These are phyloP conservation scores for Pseudogymnoascus destructans DNA, from an alignment of 2,329 filamentous ascomycete genomes.

Conservation along the genomic window DNA sequence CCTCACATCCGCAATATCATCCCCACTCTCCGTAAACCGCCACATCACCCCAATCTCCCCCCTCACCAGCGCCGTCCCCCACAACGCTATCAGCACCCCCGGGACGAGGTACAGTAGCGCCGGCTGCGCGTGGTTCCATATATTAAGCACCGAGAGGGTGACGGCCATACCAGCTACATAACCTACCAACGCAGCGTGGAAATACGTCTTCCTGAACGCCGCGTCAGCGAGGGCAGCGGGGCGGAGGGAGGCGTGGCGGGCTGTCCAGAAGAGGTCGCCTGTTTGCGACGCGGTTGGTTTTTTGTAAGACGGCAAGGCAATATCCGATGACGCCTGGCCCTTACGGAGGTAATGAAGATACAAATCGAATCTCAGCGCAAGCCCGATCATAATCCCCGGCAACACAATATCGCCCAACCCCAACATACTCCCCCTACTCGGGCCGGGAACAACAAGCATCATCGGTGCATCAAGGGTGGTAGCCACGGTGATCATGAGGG, in stretches of 20 bases:
- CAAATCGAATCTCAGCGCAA: conserved; percentile 84
- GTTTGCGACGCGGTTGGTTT: conserved; percentile 54
- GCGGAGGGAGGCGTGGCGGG: conserved; percentile 12
- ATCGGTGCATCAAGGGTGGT: conserved; percentile 84
- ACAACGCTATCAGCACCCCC: conserved; percentile 61
- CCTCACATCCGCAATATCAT: conserved; percentile 10
- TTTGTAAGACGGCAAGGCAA: conserved; percentile 35
- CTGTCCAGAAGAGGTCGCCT: conserved; percentile 74
- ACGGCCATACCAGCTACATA: conserved; percentile 67
- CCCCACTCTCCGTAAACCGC: conserved; percentile 63
- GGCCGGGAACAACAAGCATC: conserved; percentile 65
- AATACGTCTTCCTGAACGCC: conserved; percentile 72
- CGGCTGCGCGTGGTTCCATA: conserved; percentile 73
- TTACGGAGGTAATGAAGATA: conserved; percentile 65
- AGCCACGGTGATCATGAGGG: conserved; percentile 77
- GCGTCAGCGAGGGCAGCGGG: conserved; percentile 20
- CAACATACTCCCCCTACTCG: conserved; percentile 64
- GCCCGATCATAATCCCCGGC: conserved; percentile 77
- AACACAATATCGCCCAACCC: conserved; percentile 90
- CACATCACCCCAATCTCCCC: conserved; percentile 68
- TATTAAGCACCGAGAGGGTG: conserved; percentile 64
- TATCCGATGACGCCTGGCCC: conserved; percentile 15
- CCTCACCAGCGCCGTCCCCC: conserved; percentile 56
- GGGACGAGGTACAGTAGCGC: conserved; percentile 88
- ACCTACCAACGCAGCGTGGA: conserved; percentile 60